Percentiles rank a stretch among this genome's conserved stretches.
Conservation (phyloP, 2,329 filamentous ascomycete genomes). For the Capronia americana region DNA sequence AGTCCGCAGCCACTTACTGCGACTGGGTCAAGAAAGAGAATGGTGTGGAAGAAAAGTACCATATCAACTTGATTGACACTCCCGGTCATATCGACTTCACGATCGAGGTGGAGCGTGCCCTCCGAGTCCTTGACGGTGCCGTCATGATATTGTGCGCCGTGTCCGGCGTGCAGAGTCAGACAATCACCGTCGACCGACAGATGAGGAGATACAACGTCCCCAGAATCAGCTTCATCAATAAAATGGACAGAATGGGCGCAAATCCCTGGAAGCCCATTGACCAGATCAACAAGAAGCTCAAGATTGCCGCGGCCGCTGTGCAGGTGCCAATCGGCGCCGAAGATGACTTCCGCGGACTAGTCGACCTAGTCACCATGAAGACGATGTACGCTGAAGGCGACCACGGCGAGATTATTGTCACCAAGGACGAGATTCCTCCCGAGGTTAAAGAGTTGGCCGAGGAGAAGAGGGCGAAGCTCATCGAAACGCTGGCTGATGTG, state of each 20-base stretch:
- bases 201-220: slow-evolving; percentile 99
- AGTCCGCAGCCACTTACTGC: slow-evolving; percentile 96
- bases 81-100: slow-evolving; percentile 99
- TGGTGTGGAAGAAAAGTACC: slow-evolving; percentile 86
- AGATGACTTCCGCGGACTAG: slow-evolving; percentile 88
- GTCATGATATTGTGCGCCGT: slow-evolving; percentile 99
- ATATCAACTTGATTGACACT: slow-evolving; percentile 98
- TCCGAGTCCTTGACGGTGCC: slow-evolving; percentile 93
- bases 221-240: slow-evolving; percentile 95
- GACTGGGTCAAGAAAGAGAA: slow-evolving; percentile 91
- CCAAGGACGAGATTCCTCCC: slow-evolving; percentile 81
- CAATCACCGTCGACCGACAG: slow-evolving; percentile 96
- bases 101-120: slow-evolving; percentile 94
- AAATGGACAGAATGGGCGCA: slow-evolving; percentile 99
- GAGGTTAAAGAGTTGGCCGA: slow-evolving; percentile 76
- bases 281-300: slow-evolving; percentile 95
- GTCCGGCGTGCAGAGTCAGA: slow-evolving; percentile 95
- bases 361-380: slow-evolving; percentile 91
- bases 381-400: slow-evolving; percentile 89
- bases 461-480: slow-evolving; percentile 82
- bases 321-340: slow-evolving; percentile 94
- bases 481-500: slow-evolving; percentile 95
- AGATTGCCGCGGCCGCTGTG: slow-evolving; percentile 88
- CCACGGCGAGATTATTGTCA: slow-evolving; percentile 75
- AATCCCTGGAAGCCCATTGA: slow-evolving; percentile 98